Evolutionary conservation across 805 yeast species (phyloP), one percentile per base, ranked within the genome.

Genomic region (Pichia rugopelliculosa): DNA sequence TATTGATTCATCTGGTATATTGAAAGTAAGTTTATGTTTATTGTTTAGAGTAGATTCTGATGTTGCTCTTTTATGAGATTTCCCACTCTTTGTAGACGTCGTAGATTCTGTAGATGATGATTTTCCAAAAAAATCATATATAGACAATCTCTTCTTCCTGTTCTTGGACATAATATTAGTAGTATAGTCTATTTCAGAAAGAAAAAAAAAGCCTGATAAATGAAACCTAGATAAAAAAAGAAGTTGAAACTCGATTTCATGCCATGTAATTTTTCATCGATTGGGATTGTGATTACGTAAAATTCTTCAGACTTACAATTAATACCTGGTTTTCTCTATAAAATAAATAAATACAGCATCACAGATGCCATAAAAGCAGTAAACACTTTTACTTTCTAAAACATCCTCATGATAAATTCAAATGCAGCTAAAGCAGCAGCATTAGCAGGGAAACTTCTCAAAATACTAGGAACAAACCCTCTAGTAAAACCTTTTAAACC

Each of bases 371-470:
- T 2, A 27, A 4, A 13, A 27, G 8, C n/a, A 13, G 3, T 13
- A 27, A 13, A 13, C 33, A 27, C 4, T 3, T 6, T 6, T 30
- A 15, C 7, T 30, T 30, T 30, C 10, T 30, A 30, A n/a, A 30
- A 30, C 34, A 30, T n/a, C 54, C 91, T 74, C 80, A 87, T 76
- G n/a, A 80, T 87, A 18, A 85, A 82, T 64, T 88, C 96, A 61
- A 87, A 88, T 1, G 93, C 87, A 6, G 91, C 95, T 50, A 88
- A 69, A 0, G 96, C 96, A 15, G 96, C 90, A 1, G 96, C 96
- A 63, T 88, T 88, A 1, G 96, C 95, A 1, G 96, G 96, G 75
- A 88, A 88, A 20, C 95, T 85, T 54, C 96, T 73, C 53, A 81
- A 60, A 26, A 87, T 82, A 6, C 87, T 78, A 7, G 96, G 95